Percentiles rank a stretch among this genome's conserved stretches.
These are phyloP conservation scores for Pogostemon cablin DNA, from an alignment of 257 asterid species.

Conservation along the genomic window DNA sequence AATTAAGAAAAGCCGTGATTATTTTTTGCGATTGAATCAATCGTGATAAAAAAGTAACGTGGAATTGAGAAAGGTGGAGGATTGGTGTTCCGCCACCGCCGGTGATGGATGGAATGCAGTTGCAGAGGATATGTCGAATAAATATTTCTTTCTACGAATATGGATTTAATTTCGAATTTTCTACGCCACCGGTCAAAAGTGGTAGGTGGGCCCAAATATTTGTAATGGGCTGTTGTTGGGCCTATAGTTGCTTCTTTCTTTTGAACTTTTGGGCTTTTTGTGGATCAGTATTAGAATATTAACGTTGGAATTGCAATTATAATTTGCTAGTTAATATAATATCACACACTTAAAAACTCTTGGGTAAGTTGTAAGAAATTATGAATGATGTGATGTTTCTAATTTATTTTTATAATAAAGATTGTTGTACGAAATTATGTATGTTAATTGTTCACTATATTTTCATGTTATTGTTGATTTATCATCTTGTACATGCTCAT, in stretches of 20 bases:
- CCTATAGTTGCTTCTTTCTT: background rate
- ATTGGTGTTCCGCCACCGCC: conserved; percentile 38
- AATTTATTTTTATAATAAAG: no score
- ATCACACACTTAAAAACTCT: no score
- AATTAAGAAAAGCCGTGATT: conserved; percentile 54
- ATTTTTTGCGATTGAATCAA: conserved; percentile 10
- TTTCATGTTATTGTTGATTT: no score
- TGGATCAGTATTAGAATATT: background rate
- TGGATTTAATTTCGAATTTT: background rate
- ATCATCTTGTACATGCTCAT: no score
- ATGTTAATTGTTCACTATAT: no score
- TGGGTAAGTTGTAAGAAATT: no score
- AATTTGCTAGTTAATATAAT: no score
- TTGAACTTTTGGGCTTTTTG: background rate
- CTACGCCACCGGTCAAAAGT: conserved; percentile 2
- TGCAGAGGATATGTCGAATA: background rate
- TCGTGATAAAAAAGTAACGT: background rate
- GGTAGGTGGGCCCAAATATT: conserved; percentile 10
- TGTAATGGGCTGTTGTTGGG: background rate
- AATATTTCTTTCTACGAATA: background rate
- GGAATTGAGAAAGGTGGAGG: conserved; percentile 12
- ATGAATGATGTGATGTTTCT: no score
- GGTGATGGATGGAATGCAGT: conserved; percentile 18
- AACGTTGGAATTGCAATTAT: no score
- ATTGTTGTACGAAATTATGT: no score